Evolutionary conservation across 495 filamentous ascomycete genomes (phyloP).

Genomic region (Penicillium cataractarum): DNA sequence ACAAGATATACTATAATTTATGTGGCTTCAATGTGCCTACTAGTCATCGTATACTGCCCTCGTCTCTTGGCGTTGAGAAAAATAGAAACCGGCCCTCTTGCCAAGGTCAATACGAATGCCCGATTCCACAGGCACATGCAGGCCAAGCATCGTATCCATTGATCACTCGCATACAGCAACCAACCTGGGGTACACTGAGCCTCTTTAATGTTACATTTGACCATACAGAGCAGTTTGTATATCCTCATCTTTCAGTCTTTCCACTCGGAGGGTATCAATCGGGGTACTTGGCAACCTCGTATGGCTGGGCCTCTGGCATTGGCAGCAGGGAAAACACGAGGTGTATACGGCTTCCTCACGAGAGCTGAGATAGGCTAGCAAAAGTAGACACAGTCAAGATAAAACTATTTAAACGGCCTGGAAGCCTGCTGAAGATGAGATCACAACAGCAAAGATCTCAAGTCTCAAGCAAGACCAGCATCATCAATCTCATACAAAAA

Average conservation of each 20-base stretch:
- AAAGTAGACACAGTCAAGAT: neutral
- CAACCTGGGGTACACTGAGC: neutral
- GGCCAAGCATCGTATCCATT: neutral
- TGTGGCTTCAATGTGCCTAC: no score
- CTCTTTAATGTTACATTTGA: neutral
- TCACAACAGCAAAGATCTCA: neutral
- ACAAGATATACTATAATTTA: no score
- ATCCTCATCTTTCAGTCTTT: neutral
- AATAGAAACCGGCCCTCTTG: neutral
- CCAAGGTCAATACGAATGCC: conserved; percentile 3
- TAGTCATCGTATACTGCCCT: neutral
- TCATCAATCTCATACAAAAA: neutral
- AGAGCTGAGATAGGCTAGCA: neutral
- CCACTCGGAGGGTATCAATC: neutral
- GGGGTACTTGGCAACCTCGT: conserved; percentile 2
- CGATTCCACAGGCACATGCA: neutral
- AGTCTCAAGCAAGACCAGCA: neutral
- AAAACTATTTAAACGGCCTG: neutral
- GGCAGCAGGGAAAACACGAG: conserved; percentile 1
- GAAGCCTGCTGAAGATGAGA: neutral
- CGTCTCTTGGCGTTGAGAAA: neutral
- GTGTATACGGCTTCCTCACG: neutral
- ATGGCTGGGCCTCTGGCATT: neutral
- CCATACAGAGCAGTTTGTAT: neutral
- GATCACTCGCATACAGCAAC: neutral